phyloP scores from a whole-genome alignment of 495 filamentous ascomycete genomes.

The Neurospora terricola region DNA sequence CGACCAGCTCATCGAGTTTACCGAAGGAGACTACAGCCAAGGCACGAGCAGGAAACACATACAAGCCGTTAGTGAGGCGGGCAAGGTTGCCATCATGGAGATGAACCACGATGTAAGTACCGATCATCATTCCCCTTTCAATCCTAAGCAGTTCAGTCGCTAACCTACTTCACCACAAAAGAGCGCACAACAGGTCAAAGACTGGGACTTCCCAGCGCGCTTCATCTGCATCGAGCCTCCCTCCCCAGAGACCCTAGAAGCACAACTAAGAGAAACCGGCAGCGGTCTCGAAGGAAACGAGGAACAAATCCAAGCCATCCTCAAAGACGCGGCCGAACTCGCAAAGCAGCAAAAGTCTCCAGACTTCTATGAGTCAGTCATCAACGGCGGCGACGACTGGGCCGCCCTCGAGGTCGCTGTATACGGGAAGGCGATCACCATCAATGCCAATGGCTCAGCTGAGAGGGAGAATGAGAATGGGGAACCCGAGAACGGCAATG shows the following conservation, averaged over 20 bases:
- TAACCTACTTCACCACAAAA: slow-evolving; percentile 19
- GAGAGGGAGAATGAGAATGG: background rate
- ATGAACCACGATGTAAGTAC: slow-evolving; percentile 43
- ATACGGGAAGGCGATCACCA: background rate
- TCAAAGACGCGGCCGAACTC: slow-evolving; percentile 55
- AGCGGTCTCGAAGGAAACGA: slow-evolving; percentile 36
- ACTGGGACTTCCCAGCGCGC: slow-evolving; percentile 55
- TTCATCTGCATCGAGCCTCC: slow-evolving; percentile 67
- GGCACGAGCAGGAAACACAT: slow-evolving; percentile 38
- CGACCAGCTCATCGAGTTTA: slow-evolving; percentile 41
- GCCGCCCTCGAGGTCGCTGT: slow-evolving; percentile 14
- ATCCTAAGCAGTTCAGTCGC: background rate
- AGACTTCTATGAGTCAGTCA: slow-evolving; percentile 54
- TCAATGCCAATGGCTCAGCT: background rate
- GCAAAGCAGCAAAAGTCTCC: slow-evolving; percentile 52
- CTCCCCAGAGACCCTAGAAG: slow-evolving; percentile 50
- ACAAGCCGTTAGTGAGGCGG: slow-evolving; percentile 33
- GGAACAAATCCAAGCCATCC: slow-evolving; percentile 48
- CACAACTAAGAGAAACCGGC: slow-evolving; percentile 45
- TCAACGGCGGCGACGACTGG: slow-evolving; percentile 61
- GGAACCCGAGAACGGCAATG: background rate
- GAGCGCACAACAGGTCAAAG: slow-evolving; percentile 66
- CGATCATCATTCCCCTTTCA: background rate
- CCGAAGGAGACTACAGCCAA: slow-evolving; percentile 28
- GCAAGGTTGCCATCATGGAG: slow-evolving; percentile 43